Conservation (phyloP, 441 rosid genomes). For the Bruguiera hainesii region DNA sequence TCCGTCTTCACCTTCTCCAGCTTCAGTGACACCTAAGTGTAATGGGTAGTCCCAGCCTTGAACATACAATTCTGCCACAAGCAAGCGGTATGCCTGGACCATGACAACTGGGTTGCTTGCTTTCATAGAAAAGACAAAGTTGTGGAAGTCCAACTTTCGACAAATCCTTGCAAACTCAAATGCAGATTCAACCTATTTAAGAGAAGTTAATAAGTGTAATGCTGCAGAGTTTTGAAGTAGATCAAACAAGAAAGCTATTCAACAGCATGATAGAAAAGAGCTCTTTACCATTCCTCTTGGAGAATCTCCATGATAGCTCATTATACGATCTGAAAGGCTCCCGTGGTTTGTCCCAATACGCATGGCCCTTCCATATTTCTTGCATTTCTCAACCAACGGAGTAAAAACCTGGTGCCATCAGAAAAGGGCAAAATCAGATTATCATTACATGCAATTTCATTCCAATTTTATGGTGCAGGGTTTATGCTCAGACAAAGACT, state of each 20-base stretch:
- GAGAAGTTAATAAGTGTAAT: constrained; percentile 19
- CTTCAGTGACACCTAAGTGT: constrained; percentile 98
- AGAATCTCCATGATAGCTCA: constrained; percentile 98
- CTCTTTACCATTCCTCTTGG: constrained; percentile 90
- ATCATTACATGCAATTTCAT: no score
- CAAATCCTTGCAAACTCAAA: constrained; percentile 97
- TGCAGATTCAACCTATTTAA: constrained; percentile 89
- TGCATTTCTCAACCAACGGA: constrained; percentile 96
- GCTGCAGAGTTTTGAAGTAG: constrained; percentile 9
- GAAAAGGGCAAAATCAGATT: constrained; percentile 1
- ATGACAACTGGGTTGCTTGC: constrained; percentile 98
- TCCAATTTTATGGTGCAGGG: not conserved
- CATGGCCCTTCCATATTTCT: constrained; percentile 94
- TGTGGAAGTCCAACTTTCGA: constrained; percentile 87
- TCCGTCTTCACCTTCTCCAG: constrained; percentile 99
- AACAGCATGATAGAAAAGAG: constrained; percentile 17
- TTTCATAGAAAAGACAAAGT: constrained; percentile 97
- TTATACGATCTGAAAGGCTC: constrained; percentile 96
- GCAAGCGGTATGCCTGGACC: constrained; percentile 97
- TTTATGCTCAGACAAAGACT: not conserved
- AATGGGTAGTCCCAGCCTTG: constrained; percentile 97
- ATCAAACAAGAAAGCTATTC: constrained; percentile 9
- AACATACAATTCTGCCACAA: constrained; percentile 92
- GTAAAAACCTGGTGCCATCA: constrained; percentile 58
- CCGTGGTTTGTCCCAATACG: constrained; percentile 99